Evolutionary conservation across 2,329 filamentous ascomycete species (phyloP), one percentile per base, ranked within the genome.

Genomic region (Sporothrix humicola): DNA sequence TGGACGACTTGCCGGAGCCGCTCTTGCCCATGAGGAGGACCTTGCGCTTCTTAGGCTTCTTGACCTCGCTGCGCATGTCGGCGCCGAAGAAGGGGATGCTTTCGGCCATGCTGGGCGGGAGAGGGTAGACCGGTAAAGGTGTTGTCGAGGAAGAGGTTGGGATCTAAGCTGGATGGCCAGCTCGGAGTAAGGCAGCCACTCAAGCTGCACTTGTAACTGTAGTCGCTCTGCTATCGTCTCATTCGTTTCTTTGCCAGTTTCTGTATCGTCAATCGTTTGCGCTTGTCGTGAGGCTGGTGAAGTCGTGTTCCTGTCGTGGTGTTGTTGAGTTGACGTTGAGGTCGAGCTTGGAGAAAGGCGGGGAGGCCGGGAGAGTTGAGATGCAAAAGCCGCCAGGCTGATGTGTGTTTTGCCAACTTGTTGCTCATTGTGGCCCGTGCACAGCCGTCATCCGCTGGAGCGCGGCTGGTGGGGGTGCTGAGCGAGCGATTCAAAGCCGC

Each of bases 1-100:
- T 99, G 73, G 94, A 98, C 58, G 95, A 98, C 84, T 99, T 99
- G 72, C 96, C 96, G 0, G 95, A 97, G 72, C 96, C 96, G 76
- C 93, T 97, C 85, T 98, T 98, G 78, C 96, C 96, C 96, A 95
- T 95, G 75, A 95, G 85, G 69, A 95, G 86, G 70, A 95, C 92
- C 87, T 95, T 95, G 85, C 93, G 93, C 87, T 95, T 95, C 86
- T 94, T 93, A 79, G 89, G 88, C 78, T 91, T 91, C 83, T 88
- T 89, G 76, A 89, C 83, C 80, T 88, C 87, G 77, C 73, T 69
- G 63, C 74, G 74, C 66, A 74, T 71, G 46, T 75, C 76, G 37
- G 66, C 65, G n/a, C 74, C 74, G 12, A 76, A 74, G 17, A 76
- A 61, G 48, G 73, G 71, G 6, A 58, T 68, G n/a, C 37, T 58